phyloP scores from a whole-genome alignment of 306 rosid species.

The Prinsepia uniflora region DNA sequence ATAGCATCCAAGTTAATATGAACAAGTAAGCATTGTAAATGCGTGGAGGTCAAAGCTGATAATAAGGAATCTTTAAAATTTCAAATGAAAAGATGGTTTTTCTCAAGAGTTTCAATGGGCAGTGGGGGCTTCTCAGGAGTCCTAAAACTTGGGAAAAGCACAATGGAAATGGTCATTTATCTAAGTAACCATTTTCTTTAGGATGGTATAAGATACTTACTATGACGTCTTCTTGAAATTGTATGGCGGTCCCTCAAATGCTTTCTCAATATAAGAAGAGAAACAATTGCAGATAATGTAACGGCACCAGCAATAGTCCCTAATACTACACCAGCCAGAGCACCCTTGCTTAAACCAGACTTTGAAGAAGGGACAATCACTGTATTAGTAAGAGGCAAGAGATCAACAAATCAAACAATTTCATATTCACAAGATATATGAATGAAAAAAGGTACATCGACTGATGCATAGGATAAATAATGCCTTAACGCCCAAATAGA shows the following conservation, averaged over 20 bases:
- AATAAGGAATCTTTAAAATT: too few relatives aligned
- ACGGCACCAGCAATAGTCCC: slow-evolving; percentile 72
- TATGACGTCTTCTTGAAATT: slow-evolving; percentile 46
- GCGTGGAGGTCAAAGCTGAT: too few relatives aligned
- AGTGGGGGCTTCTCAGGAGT: not conserved
- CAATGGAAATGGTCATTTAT: not conserved
- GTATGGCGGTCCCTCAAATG: slow-evolving; percentile 31
- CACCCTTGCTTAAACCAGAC: slow-evolving; percentile 57
- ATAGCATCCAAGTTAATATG: too few relatives aligned
- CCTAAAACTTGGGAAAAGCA: slow-evolving; percentile 2
- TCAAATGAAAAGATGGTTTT: not conserved
- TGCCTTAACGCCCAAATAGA: not conserved
- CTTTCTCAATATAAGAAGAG: slow-evolving; percentile 54
- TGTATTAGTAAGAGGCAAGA: slow-evolving; percentile 36
- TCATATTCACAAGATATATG: slow-evolving; percentile 2
- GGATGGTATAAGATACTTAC: slow-evolving; percentile 54
- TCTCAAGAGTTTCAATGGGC: not conserved
- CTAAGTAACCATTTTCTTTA: not conserved
- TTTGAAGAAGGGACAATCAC: slow-evolving; percentile 27
- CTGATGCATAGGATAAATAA: not conserved
- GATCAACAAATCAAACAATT: slow-evolving; percentile 12
- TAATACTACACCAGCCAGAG: slow-evolving; percentile 62
- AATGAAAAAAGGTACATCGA: not conserved
- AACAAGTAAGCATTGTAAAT: too few relatives aligned
- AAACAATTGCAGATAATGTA: slow-evolving; percentile 55